A percentile compares a stretch with the other conserved stretches of the same genome.
These are phyloP conservation scores for Nakaseomyces kungkrabaensis DNA, from an alignment of 1,139 yeast genomes.

Conservation along the genomic window DNA sequence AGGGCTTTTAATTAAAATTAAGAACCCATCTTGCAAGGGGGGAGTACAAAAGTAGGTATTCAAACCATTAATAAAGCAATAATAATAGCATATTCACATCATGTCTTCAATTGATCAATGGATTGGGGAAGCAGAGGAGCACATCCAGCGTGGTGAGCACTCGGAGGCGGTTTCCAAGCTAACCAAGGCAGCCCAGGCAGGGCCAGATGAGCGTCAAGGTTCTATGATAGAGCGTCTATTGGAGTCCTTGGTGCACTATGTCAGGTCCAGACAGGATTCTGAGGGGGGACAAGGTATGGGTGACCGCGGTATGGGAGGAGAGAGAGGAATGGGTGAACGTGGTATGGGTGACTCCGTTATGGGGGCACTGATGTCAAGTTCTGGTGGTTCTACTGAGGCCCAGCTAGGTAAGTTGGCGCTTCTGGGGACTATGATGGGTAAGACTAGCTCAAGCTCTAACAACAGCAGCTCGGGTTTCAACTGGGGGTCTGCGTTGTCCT, in stretches of 20 bases:
- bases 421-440: conserved; percentile 17
- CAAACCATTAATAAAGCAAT: too few relatives aligned
- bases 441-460: conserved; percentile 7
- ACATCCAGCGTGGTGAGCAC: conserved; percentile 19
- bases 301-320: background rate
- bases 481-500: conserved; percentile 17
- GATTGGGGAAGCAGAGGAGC: conserved; percentile 18
- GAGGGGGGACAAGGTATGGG: conserved; percentile 6
- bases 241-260: conserved; percentile 14
- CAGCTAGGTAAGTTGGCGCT: conserved; percentile 26
- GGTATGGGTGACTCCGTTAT: conserved; percentile 20
- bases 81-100: too few relatives aligned
- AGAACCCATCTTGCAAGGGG: too few relatives aligned
- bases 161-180: conserved; percentile 23
- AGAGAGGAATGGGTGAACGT: conserved; percentile 11
- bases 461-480: conserved; percentile 14
- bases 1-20: too few relatives aligned
- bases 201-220: conserved; percentile 19
- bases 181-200: conserved; percentile 20
- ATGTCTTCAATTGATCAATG: conserved; percentile 8
- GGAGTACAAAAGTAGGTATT: too few relatives aligned
- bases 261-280: conserved; percentile 2
- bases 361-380: conserved; percentile 15
- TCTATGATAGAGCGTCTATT: conserved; percentile 21
- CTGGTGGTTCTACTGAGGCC: conserved; percentile 20